These are phyloP conservation scores for Jamesozyma gamospora DNA, from an alignment of 805 yeast genomes.

Conservation along the genomic window DNA sequence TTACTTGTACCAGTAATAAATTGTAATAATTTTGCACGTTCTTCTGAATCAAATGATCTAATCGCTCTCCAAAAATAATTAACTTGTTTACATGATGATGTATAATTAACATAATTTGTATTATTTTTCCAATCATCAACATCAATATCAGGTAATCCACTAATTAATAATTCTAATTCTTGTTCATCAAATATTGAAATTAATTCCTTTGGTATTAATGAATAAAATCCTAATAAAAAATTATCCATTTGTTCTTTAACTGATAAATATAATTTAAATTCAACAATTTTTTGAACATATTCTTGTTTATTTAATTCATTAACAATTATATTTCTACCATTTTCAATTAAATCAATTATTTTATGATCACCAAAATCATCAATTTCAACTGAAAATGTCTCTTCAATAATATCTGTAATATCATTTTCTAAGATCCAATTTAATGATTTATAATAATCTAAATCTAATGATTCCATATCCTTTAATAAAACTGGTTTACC, in stretches of 20 bases:
- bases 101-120: constrained; percentile 70
- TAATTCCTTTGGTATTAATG: constrained; percentile 74
- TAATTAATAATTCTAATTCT: constrained; percentile 82
- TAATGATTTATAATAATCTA: constrained; percentile 84
- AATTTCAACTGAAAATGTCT: constrained; percentile 85
- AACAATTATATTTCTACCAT: constrained; percentile 77
- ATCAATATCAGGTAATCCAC: constrained; percentile 94
- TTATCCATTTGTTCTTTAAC: constrained; percentile 82
- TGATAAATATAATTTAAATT: constrained; percentile 72
- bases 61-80: constrained; percentile 99
- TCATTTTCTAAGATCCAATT: constrained; percentile 96
- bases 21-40: constrained; percentile 85
- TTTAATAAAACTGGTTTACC: constrained; percentile 73
- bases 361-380: constrained; percentile 91
- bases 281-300: constrained; percentile 77
- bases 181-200: constrained; percentile 89
- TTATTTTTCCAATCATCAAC: constrained; percentile 93
- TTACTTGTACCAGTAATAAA: constrained; percentile 96
- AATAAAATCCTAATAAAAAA: constrained; percentile 80
- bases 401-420: constrained; percentile 89
- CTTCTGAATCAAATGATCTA: constrained; percentile 85
- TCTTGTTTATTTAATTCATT: constrained; percentile 87
- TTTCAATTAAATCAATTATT: constrained; percentile 67
- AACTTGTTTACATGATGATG: constrained; percentile 73
- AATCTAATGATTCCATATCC: constrained; percentile 89